These are phyloP conservation scores for Thalia dealbata DNA, from an alignment of 176 grass and related monocot genomes.

Conservation along the genomic window DNA sequence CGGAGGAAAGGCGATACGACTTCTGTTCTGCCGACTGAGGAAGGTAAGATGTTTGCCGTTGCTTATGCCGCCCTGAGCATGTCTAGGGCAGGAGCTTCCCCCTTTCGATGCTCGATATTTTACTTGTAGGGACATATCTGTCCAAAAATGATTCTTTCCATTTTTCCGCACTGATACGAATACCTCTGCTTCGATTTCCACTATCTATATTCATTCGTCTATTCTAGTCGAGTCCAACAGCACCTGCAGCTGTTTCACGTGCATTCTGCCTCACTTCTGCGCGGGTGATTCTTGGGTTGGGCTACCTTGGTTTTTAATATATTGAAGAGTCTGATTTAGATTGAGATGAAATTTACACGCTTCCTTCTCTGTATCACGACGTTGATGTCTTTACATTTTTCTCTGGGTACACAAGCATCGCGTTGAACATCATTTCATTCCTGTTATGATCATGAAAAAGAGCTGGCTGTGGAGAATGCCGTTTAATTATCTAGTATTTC, in stretches of 20 bases:
- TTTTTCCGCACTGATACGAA: not conserved
- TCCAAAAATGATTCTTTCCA: not conserved
- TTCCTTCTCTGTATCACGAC: too few species aligned
- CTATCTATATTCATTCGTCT: not conserved
- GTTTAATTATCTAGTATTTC: not conserved
- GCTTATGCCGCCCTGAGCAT: not conserved
- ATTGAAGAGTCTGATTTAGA: too few species aligned
- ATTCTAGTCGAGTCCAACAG: not conserved
- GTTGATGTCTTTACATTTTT: too few species aligned
- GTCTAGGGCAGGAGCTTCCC: not conserved
- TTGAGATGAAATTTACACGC: too few species aligned
- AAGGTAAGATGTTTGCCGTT: conserved; percentile 29
- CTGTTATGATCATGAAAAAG: not conserved
- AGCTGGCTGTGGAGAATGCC: not conserved
- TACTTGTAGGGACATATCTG: not conserved
- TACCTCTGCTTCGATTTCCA: not conserved
- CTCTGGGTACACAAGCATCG: too few species aligned
- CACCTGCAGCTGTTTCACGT: not conserved
- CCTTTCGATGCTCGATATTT: not conserved
- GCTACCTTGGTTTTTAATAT: not conserved
- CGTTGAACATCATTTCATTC: too few species aligned
- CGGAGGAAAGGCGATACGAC: conserved; percentile 6
- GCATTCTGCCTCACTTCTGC: not conserved
- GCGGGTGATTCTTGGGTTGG: not conserved
- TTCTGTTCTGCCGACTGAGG: conserved; percentile 12